Evolutionary conservation across 306 rosid genomes (phyloP).

Genomic region (Sphenostylis stenocarpa): DNA sequence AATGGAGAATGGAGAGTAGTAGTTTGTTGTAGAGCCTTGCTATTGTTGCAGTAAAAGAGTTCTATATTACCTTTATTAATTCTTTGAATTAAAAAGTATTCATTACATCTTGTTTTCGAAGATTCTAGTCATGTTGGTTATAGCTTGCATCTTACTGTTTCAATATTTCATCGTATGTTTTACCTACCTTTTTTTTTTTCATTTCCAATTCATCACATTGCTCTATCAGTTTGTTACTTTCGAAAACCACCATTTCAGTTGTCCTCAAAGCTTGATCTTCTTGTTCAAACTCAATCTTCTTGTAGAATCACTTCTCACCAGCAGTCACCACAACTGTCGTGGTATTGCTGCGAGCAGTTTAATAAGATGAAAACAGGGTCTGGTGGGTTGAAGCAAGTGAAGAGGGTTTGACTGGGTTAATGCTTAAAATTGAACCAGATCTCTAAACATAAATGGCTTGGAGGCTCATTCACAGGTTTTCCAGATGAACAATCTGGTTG

Average conservation of each 20-base stretch:
- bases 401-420: background rate
- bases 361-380: background rate
- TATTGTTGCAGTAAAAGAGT: background rate
- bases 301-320: background rate
- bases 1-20: background rate
- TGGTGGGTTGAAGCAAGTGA: background rate
- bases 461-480: background rate
- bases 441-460: constrained; percentile 1
- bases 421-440: background rate
- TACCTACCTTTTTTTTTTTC: background rate
- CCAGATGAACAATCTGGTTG: background rate
- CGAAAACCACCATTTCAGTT: background rate
- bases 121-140: background rate
- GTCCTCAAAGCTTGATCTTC: background rate
- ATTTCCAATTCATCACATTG: background rate
- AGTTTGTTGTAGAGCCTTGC: background rate
- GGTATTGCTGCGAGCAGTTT: background rate
- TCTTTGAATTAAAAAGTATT: background rate
- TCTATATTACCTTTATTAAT: background rate
- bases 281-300: background rate
- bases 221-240: background rate
- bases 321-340: background rate
- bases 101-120: background rate
- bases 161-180: background rate
- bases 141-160: background rate